Evolutionary conservation across 257 asterid species (phyloP), one percentile per base, ranked within the genome.

Genomic region (Knoxia roxburghii): DNA sequence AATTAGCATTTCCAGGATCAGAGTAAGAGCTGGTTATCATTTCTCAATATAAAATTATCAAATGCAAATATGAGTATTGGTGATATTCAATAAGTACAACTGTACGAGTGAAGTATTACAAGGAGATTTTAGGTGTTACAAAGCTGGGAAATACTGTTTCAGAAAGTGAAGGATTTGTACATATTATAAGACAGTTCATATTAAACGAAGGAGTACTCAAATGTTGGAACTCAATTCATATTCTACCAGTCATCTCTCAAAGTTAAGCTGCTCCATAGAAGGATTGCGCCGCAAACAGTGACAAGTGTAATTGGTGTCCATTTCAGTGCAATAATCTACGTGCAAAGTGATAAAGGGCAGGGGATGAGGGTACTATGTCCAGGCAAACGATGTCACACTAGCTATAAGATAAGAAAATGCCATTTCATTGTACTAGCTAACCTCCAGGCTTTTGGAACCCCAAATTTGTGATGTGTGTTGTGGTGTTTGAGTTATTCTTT

Each of bases 401-500:
- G 14, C 17, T 45, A 45, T 45, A 45, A 1, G 12, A 48, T 13
- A 48, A 48, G 53, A 41, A 68, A 32, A 46, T 7, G 52, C 43
- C 62, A 40, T 62, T 69, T 65, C 41, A 37, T 26, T 65, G 41
- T 41, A 45, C 30, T 26, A n/a, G n/a, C n/a, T n/a, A n/a, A 83
- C 91, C 87, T 85, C 89, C 12, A 84, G 85, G 45, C 67, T 78
- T 73, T 78, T 81, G 68, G 91, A 87, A 61, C 80, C 76, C 89
- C 89, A 83, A 13, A 87, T 49, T 35, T 85, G 80, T 20, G 86
- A 81, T 57, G 51, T 51, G 67, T 78, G 76, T 45, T 68, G 56
- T 55, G 73, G 84, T 59, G 82, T 81, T 66, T 64, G 69, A 35
- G 75, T 72, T 65, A 81, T 70, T 67, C 75, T 75, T 23, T 68